These are phyloP conservation scores for Albizia julibrissin DNA, from an alignment of 306 rosid species.

Conservation along the genomic window DNA sequence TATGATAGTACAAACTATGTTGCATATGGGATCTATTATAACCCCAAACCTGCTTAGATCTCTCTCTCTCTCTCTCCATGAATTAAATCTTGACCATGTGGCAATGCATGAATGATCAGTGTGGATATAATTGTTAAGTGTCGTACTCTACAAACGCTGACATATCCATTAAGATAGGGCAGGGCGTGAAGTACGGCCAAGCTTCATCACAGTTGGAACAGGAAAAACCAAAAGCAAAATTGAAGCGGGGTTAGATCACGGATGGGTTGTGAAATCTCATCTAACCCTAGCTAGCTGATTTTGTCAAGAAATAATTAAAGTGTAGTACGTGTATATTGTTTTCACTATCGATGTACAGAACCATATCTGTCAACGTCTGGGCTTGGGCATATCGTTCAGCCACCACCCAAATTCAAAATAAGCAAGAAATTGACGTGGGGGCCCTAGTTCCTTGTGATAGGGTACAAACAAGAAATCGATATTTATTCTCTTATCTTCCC, in stretches of 20 bases:
- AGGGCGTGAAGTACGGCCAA: background rate
- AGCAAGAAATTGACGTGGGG: background rate
- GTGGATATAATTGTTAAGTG: slow-evolving; percentile 12
- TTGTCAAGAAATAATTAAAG: background rate
- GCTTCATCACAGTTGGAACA: background rate
- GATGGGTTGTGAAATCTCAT: background rate
- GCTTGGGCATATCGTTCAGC: background rate
- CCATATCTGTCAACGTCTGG: background rate
- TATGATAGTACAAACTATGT: slow-evolving; percentile 21
- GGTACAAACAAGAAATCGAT: background rate
- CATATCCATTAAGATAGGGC: background rate
- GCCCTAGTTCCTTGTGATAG: background rate
- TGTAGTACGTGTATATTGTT: background rate
- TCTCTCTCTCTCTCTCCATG: background rate
- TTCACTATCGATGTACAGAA: background rate
- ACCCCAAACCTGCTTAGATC: background rate
- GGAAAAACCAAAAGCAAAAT: background rate
- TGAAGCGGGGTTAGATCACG: background rate
- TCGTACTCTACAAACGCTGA: slow-evolving; percentile 1
- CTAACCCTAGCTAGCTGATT: background rate
- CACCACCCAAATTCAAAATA: background rate
- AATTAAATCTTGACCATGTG: background rate
- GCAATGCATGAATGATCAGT: background rate
- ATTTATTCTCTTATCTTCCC: background rate
- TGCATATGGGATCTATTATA: background rate